A percentile compares a stretch with the other conserved stretches of the same genome.
phyloP scores from a whole-genome alignment of 2,329 filamentous ascomycete genomes.

The Emmonsiellopsis sp. region DNA sequence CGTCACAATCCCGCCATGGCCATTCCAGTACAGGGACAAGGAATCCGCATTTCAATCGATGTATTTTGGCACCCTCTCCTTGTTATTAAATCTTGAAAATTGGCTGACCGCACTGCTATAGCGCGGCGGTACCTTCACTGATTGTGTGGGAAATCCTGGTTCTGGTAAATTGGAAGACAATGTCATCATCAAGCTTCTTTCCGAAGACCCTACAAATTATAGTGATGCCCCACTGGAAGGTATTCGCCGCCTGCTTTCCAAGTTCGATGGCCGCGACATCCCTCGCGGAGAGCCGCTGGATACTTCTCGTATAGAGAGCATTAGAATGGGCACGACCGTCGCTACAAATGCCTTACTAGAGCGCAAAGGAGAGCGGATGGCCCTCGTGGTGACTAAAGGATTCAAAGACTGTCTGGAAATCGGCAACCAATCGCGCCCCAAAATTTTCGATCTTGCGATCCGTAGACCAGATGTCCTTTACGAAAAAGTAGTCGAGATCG shows the following conservation, averaged over 20 bases:
- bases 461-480: conserved; percentile 81
- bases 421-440: conserved; percentile 80
- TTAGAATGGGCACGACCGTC: conserved; percentile 93
- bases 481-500: conserved; percentile 74
- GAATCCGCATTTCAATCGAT: conserved; percentile 30
- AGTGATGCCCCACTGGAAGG: conserved; percentile 84
- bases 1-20: conserved; percentile 3
- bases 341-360: conserved; percentile 88
- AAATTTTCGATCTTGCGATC: conserved; percentile 86
- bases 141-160: conserved; percentile 75
- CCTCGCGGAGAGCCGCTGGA: conserved; percentile 72
- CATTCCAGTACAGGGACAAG: conserved; percentile 10
- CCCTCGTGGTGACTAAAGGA: conserved; percentile 76
- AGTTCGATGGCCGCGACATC: conserved; percentile 65
- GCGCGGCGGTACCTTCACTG: conserved; percentile 84
- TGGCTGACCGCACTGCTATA: conserved; percentile 22
- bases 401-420: conserved; percentile 84
- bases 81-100: not conserved
- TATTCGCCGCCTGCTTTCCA: conserved; percentile 74
- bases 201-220: conserved; percentile 85
- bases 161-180: conserved; percentile 62
- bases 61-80: conserved; percentile 15
- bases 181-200: conserved; percentile 78
- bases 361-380: conserved; percentile 81
- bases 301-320: conserved; percentile 75